Evolutionary conservation across 192 early-diverging fungal genomes (phyloP).

Genomic region (Umbelopsis vinacea): DNA sequence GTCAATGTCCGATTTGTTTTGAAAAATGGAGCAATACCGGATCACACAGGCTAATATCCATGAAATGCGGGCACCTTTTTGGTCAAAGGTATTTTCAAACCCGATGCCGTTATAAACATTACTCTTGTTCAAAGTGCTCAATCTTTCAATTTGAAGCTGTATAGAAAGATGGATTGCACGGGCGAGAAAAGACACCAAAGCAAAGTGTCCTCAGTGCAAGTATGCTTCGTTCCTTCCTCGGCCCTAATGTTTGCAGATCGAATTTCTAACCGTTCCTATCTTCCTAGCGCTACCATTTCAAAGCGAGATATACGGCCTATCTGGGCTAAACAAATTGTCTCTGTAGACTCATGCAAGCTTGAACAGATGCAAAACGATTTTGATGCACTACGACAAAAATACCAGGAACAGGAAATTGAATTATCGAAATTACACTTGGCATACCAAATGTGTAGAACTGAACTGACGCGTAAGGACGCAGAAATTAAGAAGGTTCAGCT

Average conservation of each 20-base stretch:
- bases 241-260: neutral
- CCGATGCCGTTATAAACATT: too few relatives aligned
- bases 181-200: neutral
- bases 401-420: neutral
- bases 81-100: neutral
- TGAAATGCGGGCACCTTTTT: constrained; percentile 21
- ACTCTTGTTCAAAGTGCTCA: too few relatives aligned
- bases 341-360: neutral
- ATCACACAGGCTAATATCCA: constrained; percentile 5
- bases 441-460: constrained; percentile 1
- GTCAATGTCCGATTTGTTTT: constrained; percentile 14
- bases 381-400: neutral
- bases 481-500: neutral
- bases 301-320: constrained; percentile 8
- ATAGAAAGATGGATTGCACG: constrained; percentile 14
- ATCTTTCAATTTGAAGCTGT: neutral
- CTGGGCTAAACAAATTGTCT: neutral
- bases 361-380: neutral
- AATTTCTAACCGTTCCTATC: neutral
- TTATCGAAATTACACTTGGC: constrained; percentile 3
- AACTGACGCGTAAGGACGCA: neutral
- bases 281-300: neutral
- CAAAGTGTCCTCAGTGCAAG: constrained; percentile 18
- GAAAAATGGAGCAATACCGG: constrained; percentile 9
- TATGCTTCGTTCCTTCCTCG: neutral